A percentile compares a stretch with the other conserved stretches of the same genome.
These are phyloP conservation scores for Phytophthora sp. DNA, from an alignment of 352 stramenopile genomes.

Conservation along the genomic window DNA sequence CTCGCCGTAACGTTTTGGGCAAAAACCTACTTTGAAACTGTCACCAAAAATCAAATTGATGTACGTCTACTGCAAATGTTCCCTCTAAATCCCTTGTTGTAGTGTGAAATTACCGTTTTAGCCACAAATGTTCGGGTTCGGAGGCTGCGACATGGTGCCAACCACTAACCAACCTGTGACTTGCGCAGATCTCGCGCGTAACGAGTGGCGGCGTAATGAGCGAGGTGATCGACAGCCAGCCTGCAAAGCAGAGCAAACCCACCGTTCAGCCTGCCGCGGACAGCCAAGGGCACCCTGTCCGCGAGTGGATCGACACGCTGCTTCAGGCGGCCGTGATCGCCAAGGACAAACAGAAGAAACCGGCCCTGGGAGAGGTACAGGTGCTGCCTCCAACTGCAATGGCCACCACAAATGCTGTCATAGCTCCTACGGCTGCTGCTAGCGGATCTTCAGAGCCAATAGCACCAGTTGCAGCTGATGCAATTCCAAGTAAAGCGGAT, in stretches of 20 bases:
- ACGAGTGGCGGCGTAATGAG: constrained; percentile 33
- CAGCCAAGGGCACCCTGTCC: constrained; percentile 45
- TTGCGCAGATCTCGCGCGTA: constrained; percentile 7
- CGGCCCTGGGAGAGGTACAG: constrained; percentile 12
- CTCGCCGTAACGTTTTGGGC: too few relatives aligned
- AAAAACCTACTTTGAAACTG: too few relatives aligned
- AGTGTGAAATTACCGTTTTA: too few relatives aligned
- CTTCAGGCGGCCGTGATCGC: constrained; percentile 79
- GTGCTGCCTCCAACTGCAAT: constrained; percentile 6
- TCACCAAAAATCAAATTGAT: too few relatives aligned
- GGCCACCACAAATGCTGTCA: neutral
- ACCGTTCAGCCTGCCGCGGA: constrained; percentile 18
- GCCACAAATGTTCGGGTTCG: too few relatives aligned
- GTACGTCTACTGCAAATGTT: too few relatives aligned
- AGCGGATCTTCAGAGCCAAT: constrained; percentile 4
- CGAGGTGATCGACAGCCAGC: constrained; percentile 26
- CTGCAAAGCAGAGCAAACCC: constrained; percentile 11
- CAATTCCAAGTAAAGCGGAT: neutral
- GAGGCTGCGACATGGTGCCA: too few relatives aligned
- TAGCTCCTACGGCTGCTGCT: neutral
- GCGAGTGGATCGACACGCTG: constrained; percentile 83
- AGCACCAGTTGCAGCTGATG: neutral
- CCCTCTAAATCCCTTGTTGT: too few relatives aligned
- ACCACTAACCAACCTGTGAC: constrained; percentile 19
- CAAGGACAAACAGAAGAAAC: constrained; percentile 56